Percentiles rank a stretch among this genome's conserved stretches.
These are phyloP conservation scores for Magnaporthiopsis rhizophila DNA, from an alignment of 2,329 filamentous ascomycete species.

Conservation along the genomic window DNA sequence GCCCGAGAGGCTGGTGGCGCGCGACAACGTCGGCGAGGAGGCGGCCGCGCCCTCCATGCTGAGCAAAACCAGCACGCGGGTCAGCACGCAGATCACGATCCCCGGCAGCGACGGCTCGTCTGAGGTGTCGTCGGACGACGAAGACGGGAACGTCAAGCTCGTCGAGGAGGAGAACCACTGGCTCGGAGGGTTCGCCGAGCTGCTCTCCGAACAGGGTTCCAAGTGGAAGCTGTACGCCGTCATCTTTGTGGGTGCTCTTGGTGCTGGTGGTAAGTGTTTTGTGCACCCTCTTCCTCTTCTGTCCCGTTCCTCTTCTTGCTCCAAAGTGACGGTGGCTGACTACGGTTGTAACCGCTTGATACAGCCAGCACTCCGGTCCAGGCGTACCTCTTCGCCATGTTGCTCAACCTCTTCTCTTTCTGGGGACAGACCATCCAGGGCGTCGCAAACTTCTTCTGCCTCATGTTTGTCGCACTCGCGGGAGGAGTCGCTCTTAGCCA, in stretches of 20 bases:
- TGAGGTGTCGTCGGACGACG: slow-evolving; percentile 18
- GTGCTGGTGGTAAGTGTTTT: slow-evolving; percentile 19
- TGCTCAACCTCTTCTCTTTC: slow-evolving; percentile 42
- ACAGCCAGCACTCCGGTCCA: slow-evolving; percentile 30
- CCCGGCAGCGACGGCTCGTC: slow-evolving; percentile 21
- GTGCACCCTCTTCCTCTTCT: slow-evolving; percentile 20
- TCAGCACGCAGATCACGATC: slow-evolving; percentile 29
- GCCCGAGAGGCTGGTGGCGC: slow-evolving; percentile 22
- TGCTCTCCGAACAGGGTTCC: slow-evolving; percentile 44
- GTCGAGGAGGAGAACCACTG: slow-evolving; percentile 26
- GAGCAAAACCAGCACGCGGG: slow-evolving; percentile 6
- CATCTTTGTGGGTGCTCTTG: slow-evolving; percentile 33
- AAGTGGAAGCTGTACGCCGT: slow-evolving; percentile 41
- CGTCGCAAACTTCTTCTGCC: slow-evolving; percentile 49
- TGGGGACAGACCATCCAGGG: slow-evolving; percentile 22
- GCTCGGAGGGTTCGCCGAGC: slow-evolving; percentile 40
- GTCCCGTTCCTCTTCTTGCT: slow-evolving; percentile 12
- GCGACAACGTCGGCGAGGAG: slow-evolving; percentile 25
- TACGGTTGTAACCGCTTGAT: background rate
- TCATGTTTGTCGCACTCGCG: slow-evolving; percentile 56
- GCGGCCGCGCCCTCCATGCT: background rate
- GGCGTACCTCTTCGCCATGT: slow-evolving; percentile 46
- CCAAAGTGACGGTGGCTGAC: background rate
- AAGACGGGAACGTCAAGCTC: slow-evolving; percentile 16
- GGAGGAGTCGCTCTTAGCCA: slow-evolving; percentile 46